These are phyloP conservation scores for Bimuria novae-zelandiae DNA, from an alignment of 2,329 filamentous ascomycete species.

Conservation along the genomic window DNA sequence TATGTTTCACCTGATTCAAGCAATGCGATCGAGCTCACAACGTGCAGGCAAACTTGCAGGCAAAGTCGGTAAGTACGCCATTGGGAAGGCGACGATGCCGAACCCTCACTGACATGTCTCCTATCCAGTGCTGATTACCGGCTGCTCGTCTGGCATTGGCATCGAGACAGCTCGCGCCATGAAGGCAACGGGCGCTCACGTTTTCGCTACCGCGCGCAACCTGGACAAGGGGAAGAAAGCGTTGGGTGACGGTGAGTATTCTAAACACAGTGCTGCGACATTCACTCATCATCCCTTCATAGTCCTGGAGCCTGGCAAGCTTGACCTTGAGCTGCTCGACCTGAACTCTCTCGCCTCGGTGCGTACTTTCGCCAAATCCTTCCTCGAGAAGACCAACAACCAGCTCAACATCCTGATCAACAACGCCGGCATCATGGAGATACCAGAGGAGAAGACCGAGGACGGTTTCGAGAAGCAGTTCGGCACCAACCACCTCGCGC, in stretches of 20 bases:
- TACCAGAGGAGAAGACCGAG: constrained; percentile 24
- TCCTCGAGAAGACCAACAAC: constrained; percentile 18
- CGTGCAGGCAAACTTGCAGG: constrained; percentile 32
- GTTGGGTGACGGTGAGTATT: constrained; percentile 4
- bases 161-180: constrained; percentile 46
- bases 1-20: not conserved
- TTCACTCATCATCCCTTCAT: not conserved
- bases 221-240: constrained; percentile 26
- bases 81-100: not conserved
- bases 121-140: constrained; percentile 27
- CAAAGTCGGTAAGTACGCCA: constrained; percentile 18
- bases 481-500: constrained; percentile 53
- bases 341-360: constrained; percentile 22
- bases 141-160: constrained; percentile 31
- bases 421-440: constrained; percentile 43
- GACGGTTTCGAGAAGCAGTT: constrained; percentile 46
- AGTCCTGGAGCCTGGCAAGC: constrained; percentile 19
- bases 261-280: not conserved
- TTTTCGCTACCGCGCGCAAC: constrained; percentile 53
- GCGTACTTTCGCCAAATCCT: constrained; percentile 16
- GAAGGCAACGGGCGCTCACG: constrained; percentile 50
- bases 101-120: not conserved
- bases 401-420: constrained; percentile 31
- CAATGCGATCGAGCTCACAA: not conserved
- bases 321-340: constrained; percentile 23